Evolutionary conservation across 75 land plant genomes (phyloP).

Genomic region (Selaginella tamariscina): DNA sequence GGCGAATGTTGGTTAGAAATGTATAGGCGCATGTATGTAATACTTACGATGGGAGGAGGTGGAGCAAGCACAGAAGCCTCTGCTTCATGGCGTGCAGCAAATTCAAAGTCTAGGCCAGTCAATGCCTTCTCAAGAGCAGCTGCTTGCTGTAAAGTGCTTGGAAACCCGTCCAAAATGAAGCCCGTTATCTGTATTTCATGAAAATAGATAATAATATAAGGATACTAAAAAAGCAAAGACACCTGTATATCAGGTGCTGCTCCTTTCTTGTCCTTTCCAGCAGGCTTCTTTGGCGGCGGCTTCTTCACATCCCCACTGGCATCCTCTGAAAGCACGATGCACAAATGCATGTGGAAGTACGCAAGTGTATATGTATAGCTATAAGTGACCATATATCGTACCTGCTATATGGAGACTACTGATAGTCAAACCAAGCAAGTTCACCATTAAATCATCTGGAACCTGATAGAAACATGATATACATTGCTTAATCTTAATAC

Average conservation of each 20-base stretch:
- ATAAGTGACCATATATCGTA: too few species aligned
- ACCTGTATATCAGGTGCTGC: neutral
- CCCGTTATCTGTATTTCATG: conserved; percentile 12
- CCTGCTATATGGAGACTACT: conserved; percentile 15
- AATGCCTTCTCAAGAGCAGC: conserved; percentile 17
- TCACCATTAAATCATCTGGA: conserved; percentile 25
- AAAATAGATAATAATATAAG: too few species aligned
- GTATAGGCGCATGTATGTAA: too few species aligned
- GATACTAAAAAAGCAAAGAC: too few species aligned
- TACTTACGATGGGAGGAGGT: conserved; percentile 21
- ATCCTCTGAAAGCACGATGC: too few species aligned
- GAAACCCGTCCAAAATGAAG: conserved; percentile 31
- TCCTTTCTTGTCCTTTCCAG: neutral
- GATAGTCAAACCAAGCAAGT: conserved; percentile 16
- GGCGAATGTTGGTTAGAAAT: too few species aligned
- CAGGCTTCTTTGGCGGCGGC: neutral
- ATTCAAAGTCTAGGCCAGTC: conserved; percentile 19
- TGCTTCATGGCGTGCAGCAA: conserved; percentile 6
- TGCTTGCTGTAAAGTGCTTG: conserved; percentile 22
- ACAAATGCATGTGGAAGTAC: too few species aligned
- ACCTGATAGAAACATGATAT: conserved; percentile 13
- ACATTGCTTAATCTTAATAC: conserved; percentile 9
- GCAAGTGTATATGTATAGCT: too few species aligned
- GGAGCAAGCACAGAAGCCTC: conserved; percentile 21
- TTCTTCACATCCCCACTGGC: too few species aligned